These are phyloP conservation scores for Ophiostoma triangulosporum DNA, from an alignment of 2,329 filamentous ascomycete genomes.

Conservation along the genomic window DNA sequence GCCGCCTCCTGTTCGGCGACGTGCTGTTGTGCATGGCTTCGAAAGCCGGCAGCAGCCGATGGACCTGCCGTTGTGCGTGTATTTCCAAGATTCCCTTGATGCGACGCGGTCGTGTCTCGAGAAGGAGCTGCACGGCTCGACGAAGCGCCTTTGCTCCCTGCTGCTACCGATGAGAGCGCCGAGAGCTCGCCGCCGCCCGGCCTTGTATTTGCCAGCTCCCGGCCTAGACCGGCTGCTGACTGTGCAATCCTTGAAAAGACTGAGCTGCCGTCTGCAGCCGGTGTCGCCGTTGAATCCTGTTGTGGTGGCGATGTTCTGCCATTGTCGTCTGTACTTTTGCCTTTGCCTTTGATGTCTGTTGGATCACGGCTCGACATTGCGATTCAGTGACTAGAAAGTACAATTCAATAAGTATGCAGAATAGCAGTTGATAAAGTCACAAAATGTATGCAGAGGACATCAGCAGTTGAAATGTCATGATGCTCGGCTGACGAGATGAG, in stretches of 20 bases:
- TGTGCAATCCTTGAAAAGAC: constrained; percentile 17
- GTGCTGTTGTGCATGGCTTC: constrained; percentile 18
- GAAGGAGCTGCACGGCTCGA: neutral
- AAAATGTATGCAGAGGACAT: too few species aligned
- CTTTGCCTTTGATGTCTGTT: constrained; percentile 3
- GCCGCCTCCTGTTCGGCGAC: constrained; percentile 20
- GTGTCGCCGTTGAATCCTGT: neutral
- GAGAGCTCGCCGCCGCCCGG: constrained; percentile 13
- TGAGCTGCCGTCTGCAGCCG: neutral
- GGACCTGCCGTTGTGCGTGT: neutral
- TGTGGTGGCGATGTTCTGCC: neutral
- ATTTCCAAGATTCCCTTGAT: neutral
- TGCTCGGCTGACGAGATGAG: too few species aligned
- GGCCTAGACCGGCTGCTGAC: constrained; percentile 17
- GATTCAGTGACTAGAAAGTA: too few species aligned
- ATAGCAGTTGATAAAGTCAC: too few species aligned
- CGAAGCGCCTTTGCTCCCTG: neutral
- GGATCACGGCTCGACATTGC: neutral
- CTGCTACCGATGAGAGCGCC: constrained; percentile 4
- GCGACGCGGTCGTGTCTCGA: neutral
- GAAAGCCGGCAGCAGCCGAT: neutral
- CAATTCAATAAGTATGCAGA: too few species aligned
- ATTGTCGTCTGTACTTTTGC: neutral
- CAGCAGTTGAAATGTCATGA: too few species aligned
- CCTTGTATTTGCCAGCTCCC: constrained; percentile 15